A percentile compares a stretch with the other conserved stretches of the same genome.
Evolutionary conservation across 2,329 filamentous ascomycete species (phyloP).

Genomic region (Fusarium concolor): DNA sequence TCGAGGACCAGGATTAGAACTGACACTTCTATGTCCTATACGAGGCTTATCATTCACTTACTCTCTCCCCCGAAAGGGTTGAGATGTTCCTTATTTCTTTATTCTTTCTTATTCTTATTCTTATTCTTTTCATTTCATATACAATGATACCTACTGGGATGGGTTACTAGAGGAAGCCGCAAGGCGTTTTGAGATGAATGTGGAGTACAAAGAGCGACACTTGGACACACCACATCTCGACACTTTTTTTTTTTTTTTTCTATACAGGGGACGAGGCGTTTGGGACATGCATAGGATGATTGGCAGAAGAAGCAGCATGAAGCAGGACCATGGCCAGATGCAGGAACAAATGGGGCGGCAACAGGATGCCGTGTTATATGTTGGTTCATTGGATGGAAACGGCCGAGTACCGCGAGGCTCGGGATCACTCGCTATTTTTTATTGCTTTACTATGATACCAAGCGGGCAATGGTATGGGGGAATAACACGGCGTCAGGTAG

Average conservation of each 20-base stretch:
- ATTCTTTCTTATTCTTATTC: slow-evolving; percentile 46
- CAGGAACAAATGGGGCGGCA: slow-evolving; percentile 44
- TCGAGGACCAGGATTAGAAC: slow-evolving; percentile 32
- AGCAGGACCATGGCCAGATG: slow-evolving; percentile 37
- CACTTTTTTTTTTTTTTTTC: slow-evolving; percentile 31
- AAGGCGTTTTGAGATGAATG: slow-evolving; percentile 50
- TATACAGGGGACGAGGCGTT: slow-evolving; percentile 39
- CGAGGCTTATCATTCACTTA: slow-evolving; percentile 35
- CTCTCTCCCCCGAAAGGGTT: slow-evolving; percentile 42
- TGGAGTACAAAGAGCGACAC: slow-evolving; percentile 47
- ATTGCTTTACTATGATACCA: slow-evolving; percentile 43
- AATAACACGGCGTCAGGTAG: slow-evolving; percentile 35
- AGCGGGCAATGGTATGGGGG: slow-evolving; percentile 43
- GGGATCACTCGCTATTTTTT: slow-evolving; percentile 41
- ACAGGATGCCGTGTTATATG: slow-evolving; percentile 26
- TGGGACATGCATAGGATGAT: slow-evolving; percentile 35
- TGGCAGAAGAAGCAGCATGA: slow-evolving; percentile 25
- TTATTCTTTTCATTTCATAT: slow-evolving; percentile 44
- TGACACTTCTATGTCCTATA: slow-evolving; percentile 5
- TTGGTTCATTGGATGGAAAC: slow-evolving; percentile 23
- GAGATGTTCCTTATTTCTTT: neutral
- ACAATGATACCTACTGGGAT: slow-evolving; percentile 52
- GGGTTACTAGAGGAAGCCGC: slow-evolving; percentile 56
- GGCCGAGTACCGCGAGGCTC: slow-evolving; percentile 37
- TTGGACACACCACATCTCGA: slow-evolving; percentile 47